A percentile compares a stretch with the other conserved stretches of the same genome.
phyloP scores from a whole-genome alignment of 164 flowering plant genomes.

The Buxus sempervirens region DNA sequence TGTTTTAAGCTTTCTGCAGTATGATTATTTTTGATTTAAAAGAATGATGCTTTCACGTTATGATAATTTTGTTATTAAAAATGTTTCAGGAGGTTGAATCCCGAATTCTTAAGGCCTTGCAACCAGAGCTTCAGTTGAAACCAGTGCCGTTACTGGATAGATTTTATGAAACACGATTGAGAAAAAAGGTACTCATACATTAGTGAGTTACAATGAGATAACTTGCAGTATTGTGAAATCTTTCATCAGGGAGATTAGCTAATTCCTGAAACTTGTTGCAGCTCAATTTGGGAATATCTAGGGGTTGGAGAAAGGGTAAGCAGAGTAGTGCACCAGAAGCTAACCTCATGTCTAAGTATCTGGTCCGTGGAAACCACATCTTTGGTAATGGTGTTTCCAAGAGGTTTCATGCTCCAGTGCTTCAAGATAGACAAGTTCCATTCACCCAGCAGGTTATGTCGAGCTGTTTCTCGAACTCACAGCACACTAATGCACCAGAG shows the following conservation, averaged over 20 bases:
- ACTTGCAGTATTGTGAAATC: not conserved
- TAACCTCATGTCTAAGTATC: not conserved
- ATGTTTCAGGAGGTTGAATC: constrained; percentile 30
- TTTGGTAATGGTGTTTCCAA: not conserved
- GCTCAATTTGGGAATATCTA: constrained; percentile 23
- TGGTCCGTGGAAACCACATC: not conserved
- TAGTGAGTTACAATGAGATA: not conserved
- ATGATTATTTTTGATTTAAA: not conserved
- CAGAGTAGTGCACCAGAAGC: constrained; percentile 1
- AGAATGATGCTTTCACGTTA: not conserved
- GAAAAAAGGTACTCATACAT: constrained; percentile 21
- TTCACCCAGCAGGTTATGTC: constrained; percentile 4
- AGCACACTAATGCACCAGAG: not conserved
- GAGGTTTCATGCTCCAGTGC: not conserved
- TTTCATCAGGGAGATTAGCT: not conserved
- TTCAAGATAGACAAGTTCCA: constrained; percentile 7
- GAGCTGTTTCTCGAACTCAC: not conserved
- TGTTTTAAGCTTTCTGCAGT: not conserved
- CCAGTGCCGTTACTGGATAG: constrained; percentile 18
- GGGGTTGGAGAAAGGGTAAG: constrained; percentile 23
- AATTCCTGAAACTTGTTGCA: constrained; percentile 15
- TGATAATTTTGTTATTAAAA: not conserved
- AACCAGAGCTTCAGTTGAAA: constrained; percentile 29
- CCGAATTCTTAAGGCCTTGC: constrained; percentile 29
- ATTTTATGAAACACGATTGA: not conserved